Percentiles rank a stretch among this genome's conserved stretches.
phyloP scores from a whole-genome alignment of 345 rosid genomes.

The Luvunga scandens region DNA sequence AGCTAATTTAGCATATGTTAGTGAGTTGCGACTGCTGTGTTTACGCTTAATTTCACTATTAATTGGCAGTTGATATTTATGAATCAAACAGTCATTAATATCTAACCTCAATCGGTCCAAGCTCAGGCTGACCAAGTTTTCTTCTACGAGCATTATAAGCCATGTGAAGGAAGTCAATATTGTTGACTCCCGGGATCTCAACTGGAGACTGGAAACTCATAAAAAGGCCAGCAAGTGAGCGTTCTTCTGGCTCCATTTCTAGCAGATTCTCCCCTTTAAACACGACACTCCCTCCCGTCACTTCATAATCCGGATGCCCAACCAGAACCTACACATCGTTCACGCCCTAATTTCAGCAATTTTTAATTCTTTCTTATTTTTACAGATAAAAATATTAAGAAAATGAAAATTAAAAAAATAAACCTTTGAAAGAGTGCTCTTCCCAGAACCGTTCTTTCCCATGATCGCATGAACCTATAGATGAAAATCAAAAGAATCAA shows the following conservation, averaged over 20 bases:
- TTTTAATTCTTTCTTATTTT: background rate
- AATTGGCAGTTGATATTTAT: background rate
- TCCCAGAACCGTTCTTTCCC: constrained; percentile 99
- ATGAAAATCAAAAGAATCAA: background rate
- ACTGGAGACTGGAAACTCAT: constrained; percentile 94
- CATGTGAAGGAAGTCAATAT: constrained; percentile 88
- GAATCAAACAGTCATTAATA: background rate
- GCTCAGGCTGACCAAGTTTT: constrained; percentile 78
- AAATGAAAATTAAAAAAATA: background rate
- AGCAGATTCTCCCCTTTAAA: constrained; percentile 82
- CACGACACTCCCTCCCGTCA: constrained; percentile 77
- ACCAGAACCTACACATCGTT: constrained; percentile 67
- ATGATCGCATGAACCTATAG: constrained; percentile 81
- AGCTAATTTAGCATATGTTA: background rate
- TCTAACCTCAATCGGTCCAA: constrained; percentile 74
- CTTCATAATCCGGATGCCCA: constrained; percentile 95
- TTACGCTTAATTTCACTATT: background rate
- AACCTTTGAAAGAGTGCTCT: constrained; percentile 95
- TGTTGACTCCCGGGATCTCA: constrained; percentile 94
- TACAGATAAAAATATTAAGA: too few species aligned
- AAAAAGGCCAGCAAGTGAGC: constrained; percentile 93
- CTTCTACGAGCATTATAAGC: constrained; percentile 88
- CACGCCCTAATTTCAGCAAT: background rate
- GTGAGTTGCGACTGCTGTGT: background rate
- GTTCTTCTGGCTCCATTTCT: constrained; percentile 93